Evolutionary conservation across 2,329 filamentous ascomycete genomes (phyloP).

Genomic region (Apiospora sp.): DNA sequence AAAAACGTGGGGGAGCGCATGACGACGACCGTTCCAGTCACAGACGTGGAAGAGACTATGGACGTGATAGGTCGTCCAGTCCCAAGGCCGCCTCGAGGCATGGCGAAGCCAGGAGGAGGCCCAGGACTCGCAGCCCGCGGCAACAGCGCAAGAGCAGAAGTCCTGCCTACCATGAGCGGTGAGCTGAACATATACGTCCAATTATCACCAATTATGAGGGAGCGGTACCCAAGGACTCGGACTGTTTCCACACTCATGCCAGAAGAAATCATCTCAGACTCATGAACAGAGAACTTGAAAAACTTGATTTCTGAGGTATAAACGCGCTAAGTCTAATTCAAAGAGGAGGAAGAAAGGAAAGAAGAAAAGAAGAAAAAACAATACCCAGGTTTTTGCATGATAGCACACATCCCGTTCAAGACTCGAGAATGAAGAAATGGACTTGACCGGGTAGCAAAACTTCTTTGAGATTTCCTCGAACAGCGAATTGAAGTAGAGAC

Average conservation of each 20-base stretch:
- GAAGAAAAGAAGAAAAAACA: too few relatives aligned
- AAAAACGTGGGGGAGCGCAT: constrained; percentile 48
- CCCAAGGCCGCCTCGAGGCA: constrained; percentile 33
- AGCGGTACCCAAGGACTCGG: neutral
- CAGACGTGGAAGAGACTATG: constrained; percentile 31
- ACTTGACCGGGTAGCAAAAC: too few relatives aligned
- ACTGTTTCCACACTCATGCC: neutral
- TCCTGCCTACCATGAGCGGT: constrained; percentile 32
- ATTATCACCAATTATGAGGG: neutral
- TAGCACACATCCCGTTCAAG: too few relatives aligned
- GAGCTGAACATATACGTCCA: neutral
- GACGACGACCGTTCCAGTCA: constrained; percentile 33
- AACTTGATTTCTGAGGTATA: too few relatives aligned
- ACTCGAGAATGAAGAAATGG: too few relatives aligned
- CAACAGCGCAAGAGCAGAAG: constrained; percentile 37
- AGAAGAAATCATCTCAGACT: neutral
- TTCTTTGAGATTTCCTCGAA: too few relatives aligned
- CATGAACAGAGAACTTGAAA: too few relatives aligned
- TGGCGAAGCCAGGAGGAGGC: constrained; percentile 31
- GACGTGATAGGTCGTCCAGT: constrained; percentile 33
- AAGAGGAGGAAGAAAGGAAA: too few relatives aligned
- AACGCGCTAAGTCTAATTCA: too few relatives aligned
- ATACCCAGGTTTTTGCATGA: too few relatives aligned
- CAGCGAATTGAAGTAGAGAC: too few relatives aligned
- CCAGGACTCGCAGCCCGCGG: constrained; percentile 34